phyloP scores from a whole-genome alignment of 31 red algal species.

The Odonthalia washingtoniensis region DNA sequence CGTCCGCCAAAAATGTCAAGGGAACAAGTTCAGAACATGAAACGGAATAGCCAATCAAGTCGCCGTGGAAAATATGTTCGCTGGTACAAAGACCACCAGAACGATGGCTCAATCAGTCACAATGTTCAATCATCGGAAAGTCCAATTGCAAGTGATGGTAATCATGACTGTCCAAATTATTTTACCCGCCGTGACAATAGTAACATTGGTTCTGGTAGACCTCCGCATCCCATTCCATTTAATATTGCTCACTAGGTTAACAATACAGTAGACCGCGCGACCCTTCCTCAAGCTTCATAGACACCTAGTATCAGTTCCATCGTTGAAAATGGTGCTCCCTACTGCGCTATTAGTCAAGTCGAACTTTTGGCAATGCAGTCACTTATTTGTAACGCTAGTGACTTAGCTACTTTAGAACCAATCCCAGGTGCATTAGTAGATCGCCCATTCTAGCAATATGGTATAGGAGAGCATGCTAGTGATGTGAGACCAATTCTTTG shows the following conservation, averaged over 20 bases:
- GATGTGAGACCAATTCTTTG: no score
- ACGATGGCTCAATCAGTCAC: background rate
- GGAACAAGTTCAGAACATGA: background rate
- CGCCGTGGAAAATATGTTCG: conserved; percentile 11
- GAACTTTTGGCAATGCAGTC: background rate
- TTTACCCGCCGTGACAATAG: background rate
- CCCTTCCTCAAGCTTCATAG: no score
- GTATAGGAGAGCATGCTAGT: conserved; percentile 25
- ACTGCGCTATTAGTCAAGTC: conserved; percentile 13
- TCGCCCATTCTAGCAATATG: conserved; percentile 32
- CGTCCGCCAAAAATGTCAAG: background rate
- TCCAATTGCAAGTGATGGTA: no score
- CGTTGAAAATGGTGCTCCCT: conserved; percentile 40
- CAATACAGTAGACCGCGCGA: background rate
- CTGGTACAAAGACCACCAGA: background rate
- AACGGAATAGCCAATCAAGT: background rate
- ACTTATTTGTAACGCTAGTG: background rate
- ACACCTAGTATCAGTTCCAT: background rate
- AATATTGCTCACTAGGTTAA: background rate
- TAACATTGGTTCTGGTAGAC: background rate
- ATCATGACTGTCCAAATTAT: background rate
- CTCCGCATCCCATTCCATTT: background rate
- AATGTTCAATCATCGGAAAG: background rate
- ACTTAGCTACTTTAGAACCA: background rate
- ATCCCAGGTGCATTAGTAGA: background rate